phyloP scores from a whole-genome alignment of 805 yeast genomes.

The Yamadazyma phyllophila region DNA sequence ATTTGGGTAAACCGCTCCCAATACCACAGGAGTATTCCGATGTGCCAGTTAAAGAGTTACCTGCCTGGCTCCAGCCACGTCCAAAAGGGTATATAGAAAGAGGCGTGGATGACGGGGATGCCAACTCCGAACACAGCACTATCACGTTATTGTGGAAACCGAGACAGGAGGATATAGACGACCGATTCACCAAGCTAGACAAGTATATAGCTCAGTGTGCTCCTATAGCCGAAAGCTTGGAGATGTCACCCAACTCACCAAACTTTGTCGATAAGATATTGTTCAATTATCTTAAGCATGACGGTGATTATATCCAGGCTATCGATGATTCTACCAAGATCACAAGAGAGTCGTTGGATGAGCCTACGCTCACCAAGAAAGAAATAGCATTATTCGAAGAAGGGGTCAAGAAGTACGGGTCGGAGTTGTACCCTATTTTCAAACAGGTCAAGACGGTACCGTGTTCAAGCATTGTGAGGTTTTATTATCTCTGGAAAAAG shows the following conservation, averaged over 20 bases:
- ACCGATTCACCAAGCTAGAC: slow-evolving; percentile 42
- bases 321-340: slow-evolving; percentile 42
- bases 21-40: slow-evolving; percentile 49
- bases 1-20: slow-evolving; percentile 26
- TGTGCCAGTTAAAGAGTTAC: slow-evolving; percentile 46
- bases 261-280: slow-evolving; percentile 79
- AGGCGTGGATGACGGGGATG: slow-evolving; percentile 62
- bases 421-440: slow-evolving; percentile 72
- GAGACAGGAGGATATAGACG: slow-evolving; percentile 27
- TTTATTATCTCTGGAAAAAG: slow-evolving; percentile 90
- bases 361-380: slow-evolving; percentile 68
- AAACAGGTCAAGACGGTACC: slow-evolving; percentile 73
- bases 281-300: slow-evolving; percentile 47
- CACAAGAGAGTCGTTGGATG: slow-evolving; percentile 60
- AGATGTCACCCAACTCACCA: slow-evolving; percentile 62
- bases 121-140: slow-evolving; percentile 49
- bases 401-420: slow-evolving; percentile 70
- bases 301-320: slow-evolving; percentile 54
- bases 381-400: slow-evolving; percentile 72
- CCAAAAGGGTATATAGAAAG: slow-evolving; percentile 83
- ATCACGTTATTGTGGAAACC: slow-evolving; percentile 66
- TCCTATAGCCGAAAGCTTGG: slow-evolving; percentile 54
- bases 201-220: slow-evolving; percentile 54
- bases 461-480: slow-evolving; percentile 77
- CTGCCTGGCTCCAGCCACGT: slow-evolving; percentile 74